Conservation (phyloP, 768 basidiomycete genomes). For the Lentinula lateritia region DNA sequence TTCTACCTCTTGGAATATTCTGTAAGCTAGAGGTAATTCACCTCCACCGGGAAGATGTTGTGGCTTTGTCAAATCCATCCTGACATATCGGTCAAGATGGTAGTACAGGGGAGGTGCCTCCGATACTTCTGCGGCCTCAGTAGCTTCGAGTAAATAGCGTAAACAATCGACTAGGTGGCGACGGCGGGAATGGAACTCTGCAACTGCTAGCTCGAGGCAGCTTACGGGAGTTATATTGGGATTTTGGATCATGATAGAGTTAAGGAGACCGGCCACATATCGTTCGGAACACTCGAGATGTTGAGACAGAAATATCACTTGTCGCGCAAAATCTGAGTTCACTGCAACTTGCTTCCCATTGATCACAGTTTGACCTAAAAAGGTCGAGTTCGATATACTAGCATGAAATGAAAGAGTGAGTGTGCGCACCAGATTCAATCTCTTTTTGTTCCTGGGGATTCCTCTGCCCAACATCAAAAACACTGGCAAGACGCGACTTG, state of each 20-base stretch:
- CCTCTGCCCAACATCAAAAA: conserved; percentile 62
- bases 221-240: conserved; percentile 56
- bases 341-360: conserved; percentile 65
- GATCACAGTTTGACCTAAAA: conserved; percentile 57
- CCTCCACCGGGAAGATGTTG: conserved; percentile 24
- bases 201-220: conserved; percentile 60
- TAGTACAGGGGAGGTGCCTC: conserved; percentile 43
- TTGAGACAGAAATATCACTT: conserved; percentile 73
- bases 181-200: conserved; percentile 65
- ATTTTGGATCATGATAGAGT: conserved; percentile 55
- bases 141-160: conserved; percentile 61
- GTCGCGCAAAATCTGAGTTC: conserved; percentile 75
- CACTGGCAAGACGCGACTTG: conserved; percentile 53
- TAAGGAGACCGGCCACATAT: conserved; percentile 65
- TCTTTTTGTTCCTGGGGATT: conserved; percentile 64
- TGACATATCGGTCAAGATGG: conserved; percentile 51
- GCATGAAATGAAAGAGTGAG: neutral
- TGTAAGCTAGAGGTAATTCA: conserved; percentile 41
- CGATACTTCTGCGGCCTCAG: conserved; percentile 39
- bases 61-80: conserved; percentile 44
- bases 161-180: conserved; percentile 68
- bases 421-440: conserved; percentile 54
- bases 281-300: conserved; percentile 81
- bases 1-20: conserved; percentile 63
- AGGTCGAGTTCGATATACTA: conserved; percentile 2